Percentiles rank a stretch among this genome's conserved stretches.
Evolutionary conservation across 2,329 filamentous ascomycete species (phyloP).

Genomic region (Penicillium palitans): DNA sequence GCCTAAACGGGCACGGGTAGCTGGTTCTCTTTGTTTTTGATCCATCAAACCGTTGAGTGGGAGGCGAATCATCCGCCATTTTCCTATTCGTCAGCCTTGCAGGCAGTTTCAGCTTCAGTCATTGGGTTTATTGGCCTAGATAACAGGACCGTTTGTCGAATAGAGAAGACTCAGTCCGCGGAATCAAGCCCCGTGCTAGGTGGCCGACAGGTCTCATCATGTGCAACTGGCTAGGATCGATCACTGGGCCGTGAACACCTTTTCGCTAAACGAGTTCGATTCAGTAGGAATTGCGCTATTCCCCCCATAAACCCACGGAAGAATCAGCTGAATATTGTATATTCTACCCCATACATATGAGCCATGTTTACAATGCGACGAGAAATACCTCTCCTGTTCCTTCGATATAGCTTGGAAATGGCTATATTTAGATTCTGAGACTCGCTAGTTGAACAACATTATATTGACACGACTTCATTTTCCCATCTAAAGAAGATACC

Average conservation of each 20-base stretch:
- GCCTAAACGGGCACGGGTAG: background rate
- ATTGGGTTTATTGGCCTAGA: slow-evolving; percentile 65
- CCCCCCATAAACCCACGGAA: background rate
- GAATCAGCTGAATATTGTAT: background rate
- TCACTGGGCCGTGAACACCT: too few species aligned
- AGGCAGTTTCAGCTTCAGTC: slow-evolving; percentile 63
- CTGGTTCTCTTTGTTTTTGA: background rate
- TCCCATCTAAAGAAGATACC: slow-evolving; percentile 13
- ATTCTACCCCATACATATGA: background rate
- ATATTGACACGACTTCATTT: too few species aligned
- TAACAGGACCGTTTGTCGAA: background rate
- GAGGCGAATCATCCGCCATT: slow-evolving; percentile 75
- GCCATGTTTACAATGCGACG: background rate
- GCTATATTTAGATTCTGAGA: background rate
- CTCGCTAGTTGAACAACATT: background rate
- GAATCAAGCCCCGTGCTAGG: background rate
- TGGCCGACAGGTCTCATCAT: slow-evolving; percentile 5
- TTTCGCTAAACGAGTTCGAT: background rate
- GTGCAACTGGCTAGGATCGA: background rate
- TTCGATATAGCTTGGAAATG: background rate
- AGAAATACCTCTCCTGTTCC: too few species aligned
- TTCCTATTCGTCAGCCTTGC: slow-evolving; percentile 75
- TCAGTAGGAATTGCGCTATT: background rate
- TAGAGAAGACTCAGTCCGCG: background rate
- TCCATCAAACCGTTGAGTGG: slow-evolving; percentile 18